phyloP scores from a whole-genome alignment of 148 eudicot genomes.

The Oxyria digyna region DNA sequence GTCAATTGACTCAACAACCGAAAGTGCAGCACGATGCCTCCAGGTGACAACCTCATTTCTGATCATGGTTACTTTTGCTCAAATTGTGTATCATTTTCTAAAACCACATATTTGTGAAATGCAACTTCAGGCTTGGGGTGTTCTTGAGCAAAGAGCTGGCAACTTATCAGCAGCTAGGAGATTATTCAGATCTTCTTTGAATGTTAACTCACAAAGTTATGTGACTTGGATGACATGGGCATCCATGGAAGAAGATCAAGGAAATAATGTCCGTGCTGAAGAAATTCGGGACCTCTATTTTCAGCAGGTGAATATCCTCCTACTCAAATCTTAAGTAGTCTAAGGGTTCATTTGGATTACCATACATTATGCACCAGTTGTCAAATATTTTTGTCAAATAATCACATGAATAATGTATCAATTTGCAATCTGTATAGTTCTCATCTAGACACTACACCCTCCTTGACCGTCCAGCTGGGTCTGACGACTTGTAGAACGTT shows the following conservation, averaged over 20 bases:
- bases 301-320: conserved; percentile 56
- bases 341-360: no score
- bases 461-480: no score
- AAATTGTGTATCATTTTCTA: not conserved
- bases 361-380: no score
- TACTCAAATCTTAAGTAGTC: not conserved
- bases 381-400: no score
- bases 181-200: conserved; percentile 77
- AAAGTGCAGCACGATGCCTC: conserved; percentile 96
- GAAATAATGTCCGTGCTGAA: conserved; percentile 81
- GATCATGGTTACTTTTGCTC: not conserved
- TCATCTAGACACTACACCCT: no score
- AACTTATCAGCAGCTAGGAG: conserved; percentile 88
- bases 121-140: conserved; percentile 87
- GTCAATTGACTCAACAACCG: conserved; percentile 51
- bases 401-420: no score
- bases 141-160: conserved; percentile 85
- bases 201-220: conserved; percentile 86
- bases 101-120: not conserved
- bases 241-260: conserved; percentile 81
- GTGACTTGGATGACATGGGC: conserved; percentile 99
- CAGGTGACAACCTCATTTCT: conserved; percentile 34
- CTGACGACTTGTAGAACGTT: no score
- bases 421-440: no score
- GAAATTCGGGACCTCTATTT: conserved; percentile 93